Percentiles rank a stretch among this genome's conserved stretches.
These are phyloP conservation scores for Epichloe hybrida DNA, from an alignment of 2,329 filamentous ascomycete genomes.

Conservation along the genomic window DNA sequence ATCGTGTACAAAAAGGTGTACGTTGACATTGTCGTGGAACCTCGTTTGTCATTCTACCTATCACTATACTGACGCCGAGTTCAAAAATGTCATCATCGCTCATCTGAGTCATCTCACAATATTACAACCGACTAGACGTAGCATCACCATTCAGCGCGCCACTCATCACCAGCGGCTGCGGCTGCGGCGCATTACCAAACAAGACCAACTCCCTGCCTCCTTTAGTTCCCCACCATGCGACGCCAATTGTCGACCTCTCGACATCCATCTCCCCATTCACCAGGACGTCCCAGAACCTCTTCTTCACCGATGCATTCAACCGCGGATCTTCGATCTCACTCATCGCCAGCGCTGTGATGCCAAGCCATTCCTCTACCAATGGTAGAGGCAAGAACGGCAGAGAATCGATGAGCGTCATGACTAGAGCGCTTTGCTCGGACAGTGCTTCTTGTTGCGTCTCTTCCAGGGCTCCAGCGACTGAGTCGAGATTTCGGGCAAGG, in stretches of 20 bases:
- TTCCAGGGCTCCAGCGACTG: slow-evolving; percentile 17
- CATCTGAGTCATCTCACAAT: not conserved
- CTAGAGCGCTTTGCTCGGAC: slow-evolving; percentile 70
- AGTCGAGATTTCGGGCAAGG: slow-evolving; percentile 26
- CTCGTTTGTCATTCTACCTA: too few relatives aligned
- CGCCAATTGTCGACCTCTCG: slow-evolving; percentile 62
- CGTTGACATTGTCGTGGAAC: too few relatives aligned
- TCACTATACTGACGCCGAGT: too few relatives aligned
- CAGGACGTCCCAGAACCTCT: slow-evolving; percentile 67
- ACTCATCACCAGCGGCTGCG: slow-evolving; percentile 35
- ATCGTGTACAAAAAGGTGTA: too few relatives aligned
- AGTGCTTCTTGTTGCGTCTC: slow-evolving; percentile 22
- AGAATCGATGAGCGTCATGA: slow-evolving; percentile 66
- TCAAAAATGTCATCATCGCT: too few relatives aligned
- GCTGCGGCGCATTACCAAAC: slow-evolving; percentile 11
- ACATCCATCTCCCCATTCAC: slow-evolving; percentile 80
- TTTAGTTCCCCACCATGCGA: slow-evolving; percentile 69
- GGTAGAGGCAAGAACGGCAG: slow-evolving; percentile 58
- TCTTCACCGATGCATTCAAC: slow-evolving; percentile 52
- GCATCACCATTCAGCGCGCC: slow-evolving; percentile 29
- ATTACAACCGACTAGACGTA: slow-evolving; percentile 23
- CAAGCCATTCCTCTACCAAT: slow-evolving; percentile 69
- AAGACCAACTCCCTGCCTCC: slow-evolving; percentile 40
- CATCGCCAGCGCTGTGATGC: slow-evolving; percentile 53
- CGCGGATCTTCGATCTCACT: slow-evolving; percentile 46